Base-by-base conservation (phyloP, 163 green algal genomes). In the Scenedesmus sp. region DNA sequence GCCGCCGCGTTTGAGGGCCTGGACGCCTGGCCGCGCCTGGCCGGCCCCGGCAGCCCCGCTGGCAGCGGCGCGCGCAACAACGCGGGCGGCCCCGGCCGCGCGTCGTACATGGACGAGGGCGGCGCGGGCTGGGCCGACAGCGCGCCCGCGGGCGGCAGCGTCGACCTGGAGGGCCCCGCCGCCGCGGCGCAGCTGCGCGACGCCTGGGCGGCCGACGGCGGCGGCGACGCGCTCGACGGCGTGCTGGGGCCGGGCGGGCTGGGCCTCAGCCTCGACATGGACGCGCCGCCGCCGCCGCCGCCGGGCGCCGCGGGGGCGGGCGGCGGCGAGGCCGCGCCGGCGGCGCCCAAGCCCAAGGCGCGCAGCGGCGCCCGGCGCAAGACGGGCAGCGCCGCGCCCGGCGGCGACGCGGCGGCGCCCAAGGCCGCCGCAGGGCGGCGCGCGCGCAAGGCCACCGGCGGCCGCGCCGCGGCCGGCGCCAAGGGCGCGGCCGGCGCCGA, bases 31-130 rank as follows among this genome's bases (percentile, higher is more conserved):
- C n/a, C n/a, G n/a, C n/a, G n/a, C n/a, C n/a, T n/a, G n/a, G n/a
- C n/a, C n/a, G n/a, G n/a, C n/a, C n/a, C n/a, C n/a, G n/a, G n/a
- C n/a, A n/a, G n/a, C n/a, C n/a, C n/a, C 39, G 39, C 6, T 10
- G 10, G 39, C 39, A 47, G 39, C 39, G 39, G 39, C 39, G 39
- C 39, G 39, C 39, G 6, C 39, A 47, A 47, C 39, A 47, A 47
- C 39, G 39, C 39, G 7, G 39, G 39, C 39, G 36, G 36, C 6
- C 51, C 67, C 17, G 67, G 67, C 0, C 26, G 24, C 11, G 67
- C 50, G 22, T 56, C 33, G 0, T 76, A 64, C 22, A 76, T 76
- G 67, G 67, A 76, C 22, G 67, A 76, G n/a, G 67, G 53, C 2
- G 22, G 33, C 2, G 44, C 64, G 4, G 67, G 7, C 2, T 76